Conservation (phyloP, 805 yeast genomes). For the Candida anglica region DNA sequence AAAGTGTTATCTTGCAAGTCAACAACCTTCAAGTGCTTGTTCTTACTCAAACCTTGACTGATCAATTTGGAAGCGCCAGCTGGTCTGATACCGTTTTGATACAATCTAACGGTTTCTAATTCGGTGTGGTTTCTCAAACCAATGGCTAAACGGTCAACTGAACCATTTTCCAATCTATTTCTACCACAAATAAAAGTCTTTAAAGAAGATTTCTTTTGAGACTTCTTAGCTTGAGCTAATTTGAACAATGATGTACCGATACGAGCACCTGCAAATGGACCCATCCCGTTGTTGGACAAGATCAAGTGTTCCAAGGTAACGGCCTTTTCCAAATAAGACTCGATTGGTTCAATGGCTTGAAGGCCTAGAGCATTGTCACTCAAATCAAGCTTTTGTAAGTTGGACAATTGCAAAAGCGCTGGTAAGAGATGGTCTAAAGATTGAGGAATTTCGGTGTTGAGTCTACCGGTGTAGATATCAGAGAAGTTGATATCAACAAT, state of each 20-base stretch:
- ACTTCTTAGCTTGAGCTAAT: slow-evolving; percentile 61
- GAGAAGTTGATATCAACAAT: slow-evolving; percentile 75
- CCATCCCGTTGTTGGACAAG: slow-evolving; percentile 94
- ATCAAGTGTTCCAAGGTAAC: slow-evolving; percentile 80
- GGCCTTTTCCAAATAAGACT: slow-evolving; percentile 70
- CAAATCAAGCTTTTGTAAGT: slow-evolving; percentile 70
- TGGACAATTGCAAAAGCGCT: slow-evolving; percentile 63
- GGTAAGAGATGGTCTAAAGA: slow-evolving; percentile 72
- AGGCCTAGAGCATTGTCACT: slow-evolving; percentile 97
- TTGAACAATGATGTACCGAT: slow-evolving; percentile 82
- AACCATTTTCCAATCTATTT: slow-evolving; percentile 94
- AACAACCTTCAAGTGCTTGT: slow-evolving; percentile 57
- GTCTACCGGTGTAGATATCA: slow-evolving; percentile 91
- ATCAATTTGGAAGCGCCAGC: slow-evolving; percentile 79
- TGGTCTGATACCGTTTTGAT: slow-evolving; percentile 97
- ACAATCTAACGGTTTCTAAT: slow-evolving; percentile 70
- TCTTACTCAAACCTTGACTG: slow-evolving; percentile 62
- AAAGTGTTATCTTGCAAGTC: slow-evolving; percentile 96
- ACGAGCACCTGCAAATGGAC: slow-evolving; percentile 95
- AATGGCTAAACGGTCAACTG: slow-evolving; percentile 76
- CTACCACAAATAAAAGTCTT: slow-evolving; percentile 95
- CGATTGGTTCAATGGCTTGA: slow-evolving; percentile 88
- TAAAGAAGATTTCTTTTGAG: slow-evolving; percentile 46
- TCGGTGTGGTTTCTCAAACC: slow-evolving; percentile 79
- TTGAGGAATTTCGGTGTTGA: slow-evolving; percentile 90